Percentiles rank a stretch among this genome's conserved stretches.
These are phyloP conservation scores for Peltaster fructicola DNA, from an alignment of 2,329 filamentous ascomycete genomes.

Conservation along the genomic window DNA sequence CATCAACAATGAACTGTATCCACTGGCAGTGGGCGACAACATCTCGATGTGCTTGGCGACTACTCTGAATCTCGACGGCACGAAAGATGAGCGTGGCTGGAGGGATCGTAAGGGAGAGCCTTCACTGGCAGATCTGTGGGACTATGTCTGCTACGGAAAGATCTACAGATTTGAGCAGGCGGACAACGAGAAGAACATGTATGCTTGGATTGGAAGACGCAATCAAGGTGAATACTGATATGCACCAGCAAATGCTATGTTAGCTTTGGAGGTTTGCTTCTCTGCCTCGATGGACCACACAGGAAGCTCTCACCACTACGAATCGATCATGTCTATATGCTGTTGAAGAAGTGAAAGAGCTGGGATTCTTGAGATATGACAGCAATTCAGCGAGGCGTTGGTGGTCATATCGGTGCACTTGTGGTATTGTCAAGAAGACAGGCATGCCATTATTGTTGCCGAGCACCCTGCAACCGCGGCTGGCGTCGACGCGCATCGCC, in stretches of 20 bases:
- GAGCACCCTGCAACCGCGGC: too few species aligned
- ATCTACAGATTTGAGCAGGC: slow-evolving; percentile 71
- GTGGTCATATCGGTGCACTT: slow-evolving; percentile 6
- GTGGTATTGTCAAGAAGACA: neutral
- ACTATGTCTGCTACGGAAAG: slow-evolving; percentile 79
- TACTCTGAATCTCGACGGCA: slow-evolving; percentile 72
- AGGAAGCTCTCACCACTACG: slow-evolving; percentile 85
- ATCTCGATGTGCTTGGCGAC: slow-evolving; percentile 70
- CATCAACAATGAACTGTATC: slow-evolving; percentile 86
- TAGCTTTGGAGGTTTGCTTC: slow-evolving; percentile 80
- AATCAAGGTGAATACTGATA: slow-evolving; percentile 11
- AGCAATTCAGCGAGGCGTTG: slow-evolving; percentile 16
- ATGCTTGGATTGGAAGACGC: slow-evolving; percentile 22
- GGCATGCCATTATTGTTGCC: too few species aligned
- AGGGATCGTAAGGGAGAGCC: slow-evolving; percentile 43
- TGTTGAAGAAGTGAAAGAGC: slow-evolving; percentile 61
- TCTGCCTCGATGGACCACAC: slow-evolving; percentile 83
- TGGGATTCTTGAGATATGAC: slow-evolving; percentile 1
- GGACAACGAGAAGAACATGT: slow-evolving; percentile 72
- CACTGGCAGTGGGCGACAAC: slow-evolving; percentile 53
- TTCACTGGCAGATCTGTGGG: slow-evolving; percentile 58
- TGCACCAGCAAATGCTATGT: slow-evolving; percentile 67
- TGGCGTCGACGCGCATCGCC: too few species aligned
- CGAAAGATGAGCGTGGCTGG: slow-evolving; percentile 45
- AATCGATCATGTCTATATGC: slow-evolving; percentile 84